These are phyloP conservation scores for Penicillium canariense DNA, from an alignment of 495 filamentous ascomycete genomes.

Conservation along the genomic window DNA sequence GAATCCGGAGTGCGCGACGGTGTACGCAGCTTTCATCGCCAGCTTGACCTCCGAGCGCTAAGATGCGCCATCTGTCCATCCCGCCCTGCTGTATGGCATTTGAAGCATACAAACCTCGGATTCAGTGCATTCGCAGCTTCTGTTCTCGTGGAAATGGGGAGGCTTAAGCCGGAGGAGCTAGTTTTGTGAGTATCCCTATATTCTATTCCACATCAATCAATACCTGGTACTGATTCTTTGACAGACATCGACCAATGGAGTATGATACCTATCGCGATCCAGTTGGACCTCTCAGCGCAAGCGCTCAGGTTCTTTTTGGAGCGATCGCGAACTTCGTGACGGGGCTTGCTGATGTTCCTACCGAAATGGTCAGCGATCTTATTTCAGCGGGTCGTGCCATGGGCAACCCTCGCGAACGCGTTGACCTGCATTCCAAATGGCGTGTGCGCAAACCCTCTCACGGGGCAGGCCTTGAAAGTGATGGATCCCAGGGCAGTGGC, in stretches of 20 bases:
- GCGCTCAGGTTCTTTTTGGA: constrained; percentile 70
- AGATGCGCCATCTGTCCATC: constrained; percentile 63
- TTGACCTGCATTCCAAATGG: constrained; percentile 13
- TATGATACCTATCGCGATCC: constrained; percentile 72
- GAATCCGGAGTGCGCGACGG: constrained; percentile 65
- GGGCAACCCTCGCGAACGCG: constrained; percentile 54
- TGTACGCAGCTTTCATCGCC: constrained; percentile 66
- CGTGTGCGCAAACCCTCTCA: not conserved
- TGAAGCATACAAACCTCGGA: constrained; percentile 59
- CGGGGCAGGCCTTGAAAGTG: constrained; percentile 1
- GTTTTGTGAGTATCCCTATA: constrained; percentile 54
- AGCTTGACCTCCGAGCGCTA: constrained; percentile 57
- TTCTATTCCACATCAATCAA: not conserved
- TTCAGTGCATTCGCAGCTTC: constrained; percentile 69
- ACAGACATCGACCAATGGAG: constrained; percentile 62
- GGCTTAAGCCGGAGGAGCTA: constrained; percentile 60
- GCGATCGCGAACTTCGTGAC: constrained; percentile 73
- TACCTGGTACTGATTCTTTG: not conserved
- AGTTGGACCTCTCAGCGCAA: constrained; percentile 69
- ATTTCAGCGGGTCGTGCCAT: constrained; percentile 53
- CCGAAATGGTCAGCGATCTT: constrained; percentile 63
- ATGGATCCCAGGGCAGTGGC: not conserved
- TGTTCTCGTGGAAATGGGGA: constrained; percentile 59
- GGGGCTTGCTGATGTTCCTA: constrained; percentile 79
- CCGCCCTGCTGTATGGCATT: constrained; percentile 67